Percentiles rank a stretch among this genome's conserved stretches.
Evolutionary conservation across 2,329 filamentous ascomycete genomes (phyloP).

Genomic region (Xylaria sp.): DNA sequence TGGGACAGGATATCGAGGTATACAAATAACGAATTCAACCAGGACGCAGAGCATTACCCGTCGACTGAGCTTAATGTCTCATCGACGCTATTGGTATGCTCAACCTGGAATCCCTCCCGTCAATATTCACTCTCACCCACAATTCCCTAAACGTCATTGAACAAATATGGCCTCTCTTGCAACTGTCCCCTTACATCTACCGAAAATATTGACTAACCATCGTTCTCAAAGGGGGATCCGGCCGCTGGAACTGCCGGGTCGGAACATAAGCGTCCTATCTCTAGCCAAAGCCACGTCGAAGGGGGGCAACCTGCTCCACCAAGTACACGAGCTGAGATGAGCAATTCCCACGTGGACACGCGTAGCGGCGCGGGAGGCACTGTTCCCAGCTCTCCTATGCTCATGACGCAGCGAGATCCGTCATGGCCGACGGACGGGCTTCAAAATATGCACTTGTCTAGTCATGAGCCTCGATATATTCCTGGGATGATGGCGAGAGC

Average conservation of each 20-base stretch:
- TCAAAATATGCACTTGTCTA: slow-evolving; percentile 61
- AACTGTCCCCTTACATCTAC: neutral
- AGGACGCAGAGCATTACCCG: slow-evolving; percentile 41
- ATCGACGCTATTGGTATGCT: slow-evolving; percentile 42
- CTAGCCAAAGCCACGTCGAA: slow-evolving; percentile 24
- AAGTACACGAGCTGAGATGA: slow-evolving; percentile 33
- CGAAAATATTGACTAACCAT: slow-evolving; percentile 34
- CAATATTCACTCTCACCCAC: neutral
- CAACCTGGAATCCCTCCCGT: neutral
- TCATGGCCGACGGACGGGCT: slow-evolving; percentile 52
- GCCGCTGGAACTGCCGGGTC: slow-evolving; percentile 40
- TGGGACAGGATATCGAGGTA: slow-evolving; percentile 43
- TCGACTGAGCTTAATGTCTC: slow-evolving; percentile 30
- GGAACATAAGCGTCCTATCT: slow-evolving; percentile 27
- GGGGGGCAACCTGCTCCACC: slow-evolving; percentile 32
- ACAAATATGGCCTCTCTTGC: neutral
- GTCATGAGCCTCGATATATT: slow-evolving; percentile 74
- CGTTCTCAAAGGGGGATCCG: slow-evolving; percentile 48
- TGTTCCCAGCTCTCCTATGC: slow-evolving; percentile 36
- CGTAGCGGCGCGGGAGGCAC: slow-evolving; percentile 28
- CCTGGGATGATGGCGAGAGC: slow-evolving; percentile 72
- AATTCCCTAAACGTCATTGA: neutral
- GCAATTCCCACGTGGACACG: slow-evolving; percentile 32
- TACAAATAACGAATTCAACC: slow-evolving; percentile 42
- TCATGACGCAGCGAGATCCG: slow-evolving; percentile 47